Percentiles rank a stretch among this genome's conserved stretches.
These are phyloP conservation scores for Leccinum fallax DNA, from an alignment of 1,284 basidiomycete species.

Conservation along the genomic window DNA sequence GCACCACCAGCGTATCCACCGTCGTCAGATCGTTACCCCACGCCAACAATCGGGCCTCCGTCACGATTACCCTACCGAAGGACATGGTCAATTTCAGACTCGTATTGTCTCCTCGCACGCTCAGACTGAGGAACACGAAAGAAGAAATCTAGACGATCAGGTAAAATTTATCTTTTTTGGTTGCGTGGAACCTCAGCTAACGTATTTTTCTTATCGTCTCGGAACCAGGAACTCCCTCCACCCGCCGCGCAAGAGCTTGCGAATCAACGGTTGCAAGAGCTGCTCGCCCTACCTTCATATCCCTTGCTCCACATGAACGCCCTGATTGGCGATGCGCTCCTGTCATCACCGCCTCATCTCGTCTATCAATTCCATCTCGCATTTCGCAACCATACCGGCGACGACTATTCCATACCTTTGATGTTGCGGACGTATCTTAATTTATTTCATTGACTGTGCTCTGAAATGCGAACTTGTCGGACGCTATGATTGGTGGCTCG, in stretches of 20 bases:
- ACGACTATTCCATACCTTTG: neutral
- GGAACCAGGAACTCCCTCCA: conserved; percentile 7
- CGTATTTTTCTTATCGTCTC: neutral
- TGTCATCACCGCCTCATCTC: conserved; percentile 8
- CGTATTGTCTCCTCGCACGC: neutral
- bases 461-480: conserved; percentile 6
- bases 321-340: conserved; percentile 18
- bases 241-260: conserved; percentile 10
- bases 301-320: conserved; percentile 7
- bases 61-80: neutral
- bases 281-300: conserved; percentile 22
- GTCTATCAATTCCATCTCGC: neutral
- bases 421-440: conserved; percentile 1
- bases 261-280: conserved; percentile 29
- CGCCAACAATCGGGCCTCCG: conserved; percentile 3
- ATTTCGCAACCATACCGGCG: neutral
- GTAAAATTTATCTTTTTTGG: conserved; percentile 3
- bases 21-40: conserved; percentile 16
- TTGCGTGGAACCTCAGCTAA: neutral
- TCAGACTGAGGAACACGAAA: conserved; percentile 7
- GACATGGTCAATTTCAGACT: neutral
- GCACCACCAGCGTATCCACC: conserved; percentile 7
- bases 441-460: conserved; percentile 4
- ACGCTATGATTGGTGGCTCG: neutral
- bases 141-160: conserved; percentile 1